Conservation (phyloP, 2,329 filamentous ascomycete species). For the Sclerotinia trifoliorum region DNA sequence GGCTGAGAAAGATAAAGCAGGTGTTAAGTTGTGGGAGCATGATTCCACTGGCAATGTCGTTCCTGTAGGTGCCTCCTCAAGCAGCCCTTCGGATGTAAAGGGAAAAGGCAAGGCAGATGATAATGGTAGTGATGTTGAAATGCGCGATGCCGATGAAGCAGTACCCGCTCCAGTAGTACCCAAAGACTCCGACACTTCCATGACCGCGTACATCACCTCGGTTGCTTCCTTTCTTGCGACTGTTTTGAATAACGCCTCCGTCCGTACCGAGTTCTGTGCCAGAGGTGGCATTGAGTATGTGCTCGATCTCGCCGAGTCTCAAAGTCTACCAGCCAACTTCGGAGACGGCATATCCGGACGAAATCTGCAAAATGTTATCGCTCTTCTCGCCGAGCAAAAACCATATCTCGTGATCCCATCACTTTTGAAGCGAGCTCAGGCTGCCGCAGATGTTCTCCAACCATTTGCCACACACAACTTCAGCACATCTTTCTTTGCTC, state of each 20-base stretch:
- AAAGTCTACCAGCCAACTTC: constrained; percentile 74
- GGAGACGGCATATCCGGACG: constrained; percentile 65
- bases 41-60: constrained; percentile 57
- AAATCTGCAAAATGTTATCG: constrained; percentile 70
- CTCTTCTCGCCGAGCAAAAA: constrained; percentile 75
- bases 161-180: constrained; percentile 1
- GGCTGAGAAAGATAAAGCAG: constrained; percentile 67
- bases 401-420: constrained; percentile 80
- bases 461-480: constrained; percentile 58
- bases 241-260: constrained; percentile 37
- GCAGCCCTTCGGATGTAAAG: constrained; percentile 37
- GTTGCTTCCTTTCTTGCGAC: constrained; percentile 69
- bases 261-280: constrained; percentile 62
- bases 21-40: constrained; percentile 72
- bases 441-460: constrained; percentile 64
- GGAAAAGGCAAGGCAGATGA: constrained; percentile 44
- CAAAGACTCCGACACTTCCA: constrained; percentile 33
- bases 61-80: constrained; percentile 50
- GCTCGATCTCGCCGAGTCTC: constrained; percentile 78
- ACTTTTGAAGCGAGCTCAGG: constrained; percentile 71
- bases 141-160: constrained; percentile 53
- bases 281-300: constrained; percentile 79
- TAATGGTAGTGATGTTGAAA: constrained; percentile 62
- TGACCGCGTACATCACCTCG: constrained; percentile 64
- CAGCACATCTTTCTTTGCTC: constrained; percentile 65